These are phyloP conservation scores for Vitis rupestris DNA, from an alignment of 164 flowering plant species.

Conservation along the genomic window DNA sequence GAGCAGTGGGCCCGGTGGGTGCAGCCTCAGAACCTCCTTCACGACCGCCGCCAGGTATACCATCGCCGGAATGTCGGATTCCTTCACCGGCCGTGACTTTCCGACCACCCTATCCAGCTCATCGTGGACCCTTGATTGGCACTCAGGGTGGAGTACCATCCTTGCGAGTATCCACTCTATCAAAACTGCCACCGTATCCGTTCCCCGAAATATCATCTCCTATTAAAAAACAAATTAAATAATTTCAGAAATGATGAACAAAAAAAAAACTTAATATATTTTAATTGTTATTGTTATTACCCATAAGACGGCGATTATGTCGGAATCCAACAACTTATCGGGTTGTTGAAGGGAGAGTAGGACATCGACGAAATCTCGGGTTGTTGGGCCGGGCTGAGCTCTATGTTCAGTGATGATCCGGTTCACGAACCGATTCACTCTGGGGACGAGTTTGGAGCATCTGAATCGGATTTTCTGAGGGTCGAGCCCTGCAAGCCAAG, in stretches of 20 bases:
- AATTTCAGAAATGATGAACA: background rate
- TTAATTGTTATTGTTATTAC: conserved; percentile 29
- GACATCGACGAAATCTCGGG: conserved; percentile 55
- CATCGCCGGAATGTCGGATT: conserved; percentile 35
- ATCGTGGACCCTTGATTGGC: conserved; percentile 42
- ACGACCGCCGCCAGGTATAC: conserved; percentile 44
- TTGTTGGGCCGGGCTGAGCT: background rate
- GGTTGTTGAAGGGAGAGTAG: conserved; percentile 40
- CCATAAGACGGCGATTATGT: conserved; percentile 82
- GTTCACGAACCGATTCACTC: conserved; percentile 47
- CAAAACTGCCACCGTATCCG: conserved; percentile 51
- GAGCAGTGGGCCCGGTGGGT: conserved; percentile 75
- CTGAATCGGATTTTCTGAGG: conserved; percentile 44
- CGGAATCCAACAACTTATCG: conserved; percentile 43
- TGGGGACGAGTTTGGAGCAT: conserved; percentile 48
- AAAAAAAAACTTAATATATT: background rate
- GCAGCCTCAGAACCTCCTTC: conserved; percentile 57
- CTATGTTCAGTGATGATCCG: conserved; percentile 48
- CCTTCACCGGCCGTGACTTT: conserved; percentile 30
- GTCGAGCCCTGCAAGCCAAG: conserved; percentile 50
- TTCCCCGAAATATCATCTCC: conserved; percentile 78
- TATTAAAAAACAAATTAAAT: conserved; percentile 8
- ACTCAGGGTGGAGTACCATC: conserved; percentile 48
- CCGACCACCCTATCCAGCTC: conserved; percentile 54
- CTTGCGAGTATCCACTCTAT: conserved; percentile 66